phyloP scores from a whole-genome alignment of 768 basidiomycete genomes.

The Asterophora parasitica region DNA sequence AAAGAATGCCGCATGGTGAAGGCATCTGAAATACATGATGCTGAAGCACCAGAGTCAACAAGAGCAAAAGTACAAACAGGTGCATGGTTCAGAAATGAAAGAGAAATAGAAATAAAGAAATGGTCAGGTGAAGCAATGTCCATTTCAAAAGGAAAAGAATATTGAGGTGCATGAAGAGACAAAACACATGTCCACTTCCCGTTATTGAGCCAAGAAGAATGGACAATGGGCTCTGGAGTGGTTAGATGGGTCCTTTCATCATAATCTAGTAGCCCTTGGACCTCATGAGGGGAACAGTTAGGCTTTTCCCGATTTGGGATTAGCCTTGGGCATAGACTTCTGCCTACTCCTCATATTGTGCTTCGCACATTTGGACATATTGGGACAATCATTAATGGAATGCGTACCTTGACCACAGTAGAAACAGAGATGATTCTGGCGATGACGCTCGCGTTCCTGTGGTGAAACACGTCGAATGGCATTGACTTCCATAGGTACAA shows the following conservation, averaged over 20 bases:
- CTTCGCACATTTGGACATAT: background rate
- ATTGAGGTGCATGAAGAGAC: background rate
- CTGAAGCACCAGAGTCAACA: conserved; percentile 32
- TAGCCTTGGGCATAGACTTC: background rate
- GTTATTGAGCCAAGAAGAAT: background rate
- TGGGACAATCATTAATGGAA: conserved; percentile 23
- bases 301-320: conserved; percentile 23
- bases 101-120: conserved; percentile 25
- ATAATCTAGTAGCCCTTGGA: background rate
- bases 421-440: conserved; percentile 24
- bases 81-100: conserved; percentile 26
- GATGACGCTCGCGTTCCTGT: conserved; percentile 21
- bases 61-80: conserved; percentile 30
- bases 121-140: conserved; percentile 14
- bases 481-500: conserved; percentile 31
- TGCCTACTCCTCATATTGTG: too few relatives aligned
- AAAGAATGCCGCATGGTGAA: conserved; percentile 30
- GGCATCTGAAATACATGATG: conserved; percentile 31
- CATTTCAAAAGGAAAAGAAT: conserved; percentile 1
- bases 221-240: background rate
- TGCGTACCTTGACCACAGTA: conserved; percentile 32
- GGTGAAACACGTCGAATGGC: conserved; percentile 21
- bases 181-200: background rate
- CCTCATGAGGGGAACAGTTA: conserved; percentile 9
- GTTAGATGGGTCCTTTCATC: conserved; percentile 21